Evolutionary conservation across 179 eudicot genomes (phyloP).

Genomic region (Pouteria campechiana): DNA sequence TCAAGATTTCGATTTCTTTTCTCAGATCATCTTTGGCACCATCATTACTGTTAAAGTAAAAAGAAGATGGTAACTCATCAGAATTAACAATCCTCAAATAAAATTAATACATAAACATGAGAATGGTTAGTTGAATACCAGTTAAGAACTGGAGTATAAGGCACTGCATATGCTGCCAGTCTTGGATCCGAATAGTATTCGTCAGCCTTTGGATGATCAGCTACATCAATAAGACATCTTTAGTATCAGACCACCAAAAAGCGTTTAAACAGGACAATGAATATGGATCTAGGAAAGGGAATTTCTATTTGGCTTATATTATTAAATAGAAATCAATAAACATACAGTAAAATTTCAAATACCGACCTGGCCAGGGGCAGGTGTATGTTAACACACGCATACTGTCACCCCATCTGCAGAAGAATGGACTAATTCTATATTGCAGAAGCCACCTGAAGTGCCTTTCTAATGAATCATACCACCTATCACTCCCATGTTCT

Average conservation of each 20-base stretch:
- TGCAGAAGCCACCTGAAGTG: slow-evolving; percentile 95
- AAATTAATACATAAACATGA: slow-evolving; percentile 1
- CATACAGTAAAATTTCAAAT: not conserved
- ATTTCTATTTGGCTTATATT: not conserved
- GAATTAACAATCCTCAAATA: not conserved
- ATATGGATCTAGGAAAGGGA: not conserved
- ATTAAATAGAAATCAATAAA: not conserved
- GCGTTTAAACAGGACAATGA: slow-evolving; percentile 1
- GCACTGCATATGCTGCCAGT: slow-evolving; percentile 98
- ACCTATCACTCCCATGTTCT: slow-evolving; percentile 79
- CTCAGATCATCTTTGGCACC: slow-evolving; percentile 54
- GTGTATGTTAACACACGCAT: slow-evolving; percentile 97
- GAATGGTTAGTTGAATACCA: slow-evolving; percentile 38
- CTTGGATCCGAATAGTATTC: slow-evolving; percentile 85
- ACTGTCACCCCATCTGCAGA: slow-evolving; percentile 95
- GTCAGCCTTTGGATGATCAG: slow-evolving; percentile 94
- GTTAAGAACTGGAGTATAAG: slow-evolving; percentile 57
- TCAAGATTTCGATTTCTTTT: slow-evolving; percentile 64
- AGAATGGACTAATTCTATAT: slow-evolving; percentile 85
- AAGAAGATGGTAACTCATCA: slow-evolving; percentile 10
- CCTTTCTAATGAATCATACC: slow-evolving; percentile 81
- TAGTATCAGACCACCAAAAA: no score
- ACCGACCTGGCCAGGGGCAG: slow-evolving; percentile 93
- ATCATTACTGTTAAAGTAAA: slow-evolving; percentile 52
- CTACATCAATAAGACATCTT: slow-evolving; percentile 35